Base-by-base conservation (phyloP, 176 grass and related monocot genomes). In the Dendrocalamus sinicus region DNA sequence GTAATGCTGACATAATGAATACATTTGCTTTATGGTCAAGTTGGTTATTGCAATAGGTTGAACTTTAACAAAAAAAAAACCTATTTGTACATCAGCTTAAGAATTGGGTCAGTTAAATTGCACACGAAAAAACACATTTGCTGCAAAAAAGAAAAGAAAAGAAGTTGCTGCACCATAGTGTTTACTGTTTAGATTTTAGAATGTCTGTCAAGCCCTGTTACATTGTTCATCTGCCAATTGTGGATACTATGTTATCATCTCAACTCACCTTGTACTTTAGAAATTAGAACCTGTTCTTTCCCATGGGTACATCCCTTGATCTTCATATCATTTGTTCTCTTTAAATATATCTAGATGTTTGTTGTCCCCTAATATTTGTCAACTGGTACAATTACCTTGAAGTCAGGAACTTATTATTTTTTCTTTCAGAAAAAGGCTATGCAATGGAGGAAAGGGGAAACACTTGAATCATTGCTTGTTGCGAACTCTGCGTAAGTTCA, bases 391-490 rank as follows among this genome's bases (percentile, higher is more conserved):
- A 57, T 59, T 12, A 24, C 37, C 19, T 75, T 70, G n/a, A 67
- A 79, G 20, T 53, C 5, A 51, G 23, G 66, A 88, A 86, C 52
- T 92, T 69, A 73, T 52, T 55, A 16, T 77, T 12, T 87, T 84
- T 46, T 85, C 19, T 87, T 90, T 87, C 90, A 99, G 93, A 94
- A 92, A 80, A 99, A 92, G 66, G 84, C 88, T 82, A 80, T 72
- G 64, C 90, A 81, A 14, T 94, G 92, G 88, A 96, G 86, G 89
- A 99, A 92, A 89, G 93, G 90, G 58, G 90, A 89, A 83, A 99
- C 93, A 37, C 94, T 96, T 44, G 92, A 96, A 89, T 91, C 92
- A 72, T 91, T 99, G 86, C 86, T 99, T 62, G 67, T 87, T 67
- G 84, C 85, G 4, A 89, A 87, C 73, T 86, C 92, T 68, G 89